These are phyloP conservation scores for Entomortierella parvispora DNA, from an alignment of 192 early-diverging fungal species.

Conservation along the genomic window DNA sequence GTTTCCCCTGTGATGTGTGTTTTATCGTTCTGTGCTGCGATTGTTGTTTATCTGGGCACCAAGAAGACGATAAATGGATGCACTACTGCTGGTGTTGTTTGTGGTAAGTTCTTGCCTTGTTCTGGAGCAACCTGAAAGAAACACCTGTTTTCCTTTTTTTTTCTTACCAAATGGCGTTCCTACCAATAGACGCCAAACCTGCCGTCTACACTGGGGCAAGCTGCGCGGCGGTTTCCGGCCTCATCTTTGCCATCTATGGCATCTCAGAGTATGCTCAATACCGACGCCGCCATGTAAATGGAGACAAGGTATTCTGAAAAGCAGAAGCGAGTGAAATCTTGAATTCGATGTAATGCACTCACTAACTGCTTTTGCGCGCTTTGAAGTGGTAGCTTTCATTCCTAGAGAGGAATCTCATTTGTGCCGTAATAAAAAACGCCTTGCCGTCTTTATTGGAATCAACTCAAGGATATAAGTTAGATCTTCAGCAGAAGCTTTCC, in stretches of 20 bases:
- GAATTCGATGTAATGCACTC: background rate
- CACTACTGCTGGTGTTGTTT: too few relatives aligned
- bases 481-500: constrained; percentile 74
- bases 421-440: too few relatives aligned
- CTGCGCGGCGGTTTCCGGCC: constrained; percentile 3
- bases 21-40: constrained; percentile 9
- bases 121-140: background rate
- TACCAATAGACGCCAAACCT: background rate
- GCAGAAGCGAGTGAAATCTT: too few relatives aligned
- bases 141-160: too few relatives aligned
- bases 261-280: constrained; percentile 12
- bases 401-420: too few relatives aligned
- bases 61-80: too few relatives aligned
- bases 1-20: background rate
- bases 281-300: constrained; percentile 5
- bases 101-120: background rate
- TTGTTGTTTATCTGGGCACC: constrained; percentile 8
- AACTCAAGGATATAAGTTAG: constrained; percentile 18
- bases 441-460: too few relatives aligned
- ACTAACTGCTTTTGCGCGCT: too few relatives aligned
- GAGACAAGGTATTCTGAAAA: constrained; percentile 13
- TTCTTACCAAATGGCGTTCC: background rate
- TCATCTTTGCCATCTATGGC: constrained; percentile 13
- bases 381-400: too few relatives aligned
- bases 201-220: constrained; percentile 2